Evolutionary conservation across 495 filamentous ascomycete species (phyloP).

Genomic region (Podospora anserina): DNA sequence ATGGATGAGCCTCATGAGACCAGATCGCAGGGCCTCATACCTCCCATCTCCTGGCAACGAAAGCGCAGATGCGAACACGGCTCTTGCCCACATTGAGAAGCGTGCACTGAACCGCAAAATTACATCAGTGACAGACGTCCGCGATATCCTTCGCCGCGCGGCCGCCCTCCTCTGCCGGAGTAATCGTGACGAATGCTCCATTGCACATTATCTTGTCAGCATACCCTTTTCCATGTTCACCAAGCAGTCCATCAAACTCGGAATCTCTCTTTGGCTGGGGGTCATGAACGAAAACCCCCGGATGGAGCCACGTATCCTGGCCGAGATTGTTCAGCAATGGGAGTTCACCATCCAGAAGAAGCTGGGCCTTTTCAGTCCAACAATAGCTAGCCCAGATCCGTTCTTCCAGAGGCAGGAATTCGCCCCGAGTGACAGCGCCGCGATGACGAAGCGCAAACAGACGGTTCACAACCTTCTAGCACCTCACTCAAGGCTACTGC

Average conservation of each 20-base stretch:
- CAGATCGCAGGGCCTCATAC: conserved; percentile 43
- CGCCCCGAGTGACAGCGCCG: conserved; percentile 78
- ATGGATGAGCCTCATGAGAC: conserved; percentile 56
- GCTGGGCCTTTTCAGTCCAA: conserved; percentile 75
- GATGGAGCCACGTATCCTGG: conserved; percentile 77
- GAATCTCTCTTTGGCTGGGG: conserved; percentile 91
- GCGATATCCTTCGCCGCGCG: conserved; percentile 75
- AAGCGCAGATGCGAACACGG: conserved; percentile 54
- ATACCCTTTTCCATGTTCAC: conserved; percentile 91
- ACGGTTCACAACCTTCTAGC: conserved; percentile 72
- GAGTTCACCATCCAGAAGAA: conserved; percentile 70
- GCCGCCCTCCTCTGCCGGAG: conserved; percentile 79
- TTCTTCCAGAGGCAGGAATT: conserved; percentile 91
- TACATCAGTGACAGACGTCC: conserved; percentile 70
- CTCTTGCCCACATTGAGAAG: conserved; percentile 64
- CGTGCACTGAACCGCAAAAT: conserved; percentile 61
- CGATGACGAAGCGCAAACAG: conserved; percentile 71
- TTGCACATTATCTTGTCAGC: conserved; percentile 79
- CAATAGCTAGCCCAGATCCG: conserved; percentile 77
- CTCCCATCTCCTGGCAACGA: conserved; percentile 43
- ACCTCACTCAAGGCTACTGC: conserved; percentile 80
- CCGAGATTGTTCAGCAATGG: conserved; percentile 83
- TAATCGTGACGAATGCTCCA: conserved; percentile 65
- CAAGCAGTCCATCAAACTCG: conserved; percentile 91
- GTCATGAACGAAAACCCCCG: conserved; percentile 94